Conservation (phyloP, 2,329 filamentous ascomycete genomes). For the Thelonectria olida region DNA sequence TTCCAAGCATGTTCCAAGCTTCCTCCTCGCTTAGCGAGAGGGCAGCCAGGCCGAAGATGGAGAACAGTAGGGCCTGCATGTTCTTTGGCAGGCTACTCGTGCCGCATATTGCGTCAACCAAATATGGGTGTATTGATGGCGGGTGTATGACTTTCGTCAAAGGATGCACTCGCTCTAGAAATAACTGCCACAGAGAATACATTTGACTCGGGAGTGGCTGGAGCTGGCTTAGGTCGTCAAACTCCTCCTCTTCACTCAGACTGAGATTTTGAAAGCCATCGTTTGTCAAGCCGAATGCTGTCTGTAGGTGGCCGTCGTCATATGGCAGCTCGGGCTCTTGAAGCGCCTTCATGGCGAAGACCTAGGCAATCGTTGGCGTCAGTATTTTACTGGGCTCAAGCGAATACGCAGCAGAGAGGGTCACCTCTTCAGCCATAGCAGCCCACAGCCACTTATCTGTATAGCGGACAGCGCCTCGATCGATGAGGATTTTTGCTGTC, state of each 20-base stretch:
- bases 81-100: neutral
- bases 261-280: neutral
- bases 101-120: neutral
- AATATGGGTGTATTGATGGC: neutral
- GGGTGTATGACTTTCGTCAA: slow-evolving; percentile 17
- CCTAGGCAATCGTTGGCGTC: neutral
- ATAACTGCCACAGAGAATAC: slow-evolving; percentile 15
- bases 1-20: neutral
- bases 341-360: neutral
- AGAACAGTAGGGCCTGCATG: slow-evolving; percentile 7
- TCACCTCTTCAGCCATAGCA: neutral
- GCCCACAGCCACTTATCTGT: neutral
- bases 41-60: slow-evolving; percentile 6
- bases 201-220: slow-evolving; percentile 4
- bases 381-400: neutral
- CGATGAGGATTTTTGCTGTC: neutral
- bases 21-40: slow-evolving; percentile 6
- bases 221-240: neutral
- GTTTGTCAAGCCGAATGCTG: neutral
- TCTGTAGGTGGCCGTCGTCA: neutral
- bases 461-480: neutral
- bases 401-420: neutral
- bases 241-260: neutral
- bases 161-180: slow-evolving; percentile 15
- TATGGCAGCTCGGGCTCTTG: neutral